Evolutionary conservation across 306 rosid genomes (phyloP), one percentile per base, ranked within the genome.

Genomic region (Trifolium subterraneum): DNA sequence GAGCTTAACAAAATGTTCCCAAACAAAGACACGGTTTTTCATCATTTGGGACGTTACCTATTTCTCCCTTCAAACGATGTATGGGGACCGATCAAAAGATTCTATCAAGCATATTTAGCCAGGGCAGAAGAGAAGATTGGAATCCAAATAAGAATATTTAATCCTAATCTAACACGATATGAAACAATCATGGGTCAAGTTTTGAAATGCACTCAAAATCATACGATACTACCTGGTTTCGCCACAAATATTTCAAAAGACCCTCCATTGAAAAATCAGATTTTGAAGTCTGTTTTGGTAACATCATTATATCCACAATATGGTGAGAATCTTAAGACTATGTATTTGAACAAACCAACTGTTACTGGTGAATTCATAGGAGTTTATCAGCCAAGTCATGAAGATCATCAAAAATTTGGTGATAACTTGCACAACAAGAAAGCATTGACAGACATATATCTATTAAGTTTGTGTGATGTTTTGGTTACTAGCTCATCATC

Each of bases 351-450:
- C 60, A 63, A 70, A 61, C 82, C 84, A 58, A 81, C 88, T 33
- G 58, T 63, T 51, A 81, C 74, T 4, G 88, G 89, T 2, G 91
- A 89, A 50, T 36, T 77, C 23, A 38, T 89, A 42, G 78, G 85
- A 19, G 70, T 84, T 41, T 81, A 71, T 65, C 91, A 89, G 56
- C 87, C 89, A n/a, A 87, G 90, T 61, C 91, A 89, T 8, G 89
- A 87, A 84, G 87, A 51, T 81, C 18, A 87, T 8, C 89, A 87
- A 56, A 89, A 89, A 60, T 85, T 75, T 4, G 58, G 79, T 76
- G 84, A 87, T 22, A 66, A 66, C 38, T 41, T 66, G 71, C 38
- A 66, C 71, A 83, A 54, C 12, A 77, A 62, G 36, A 88, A 81
- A 84, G 89, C 92, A 23, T 72, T 64, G 73, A 75, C 80, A 0